phyloP scores from a whole-genome alignment of 129 eudicot species.

The Flaveria bidentis region DNA sequence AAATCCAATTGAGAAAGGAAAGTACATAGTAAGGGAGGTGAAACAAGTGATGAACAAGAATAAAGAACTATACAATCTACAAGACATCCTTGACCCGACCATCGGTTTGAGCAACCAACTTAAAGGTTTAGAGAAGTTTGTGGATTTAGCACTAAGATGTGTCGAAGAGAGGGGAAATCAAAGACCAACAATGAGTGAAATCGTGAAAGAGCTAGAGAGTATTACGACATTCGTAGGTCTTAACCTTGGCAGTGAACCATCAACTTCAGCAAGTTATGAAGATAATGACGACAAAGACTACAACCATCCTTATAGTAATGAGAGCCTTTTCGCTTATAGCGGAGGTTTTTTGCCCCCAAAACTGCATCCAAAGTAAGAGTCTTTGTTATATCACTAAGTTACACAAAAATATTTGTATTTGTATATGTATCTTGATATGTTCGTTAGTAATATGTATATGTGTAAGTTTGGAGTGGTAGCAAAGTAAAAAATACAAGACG shows the following conservation, averaged over 20 bases:
- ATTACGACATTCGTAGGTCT: constrained; percentile 48
- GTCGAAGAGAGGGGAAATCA: constrained; percentile 51
- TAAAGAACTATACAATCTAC: constrained; percentile 14
- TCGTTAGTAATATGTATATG: no score
- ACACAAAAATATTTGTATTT: not conserved
- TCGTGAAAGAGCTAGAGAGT: constrained; percentile 57
- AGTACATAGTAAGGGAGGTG: constrained; percentile 9
- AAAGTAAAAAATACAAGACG: not conserved
- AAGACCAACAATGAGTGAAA: constrained; percentile 62
- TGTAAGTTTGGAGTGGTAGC: not conserved
- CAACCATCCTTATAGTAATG: constrained; percentile 41
- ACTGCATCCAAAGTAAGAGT: constrained; percentile 20
- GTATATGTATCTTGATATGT: not conserved
- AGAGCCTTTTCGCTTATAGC: constrained; percentile 36
- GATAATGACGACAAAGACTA: constrained; percentile 14
- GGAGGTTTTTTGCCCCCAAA: constrained; percentile 23
- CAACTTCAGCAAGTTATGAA: constrained; percentile 39
- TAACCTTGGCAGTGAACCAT: constrained; percentile 48
- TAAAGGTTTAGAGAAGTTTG: constrained; percentile 47
- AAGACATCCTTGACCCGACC: constrained; percentile 10
- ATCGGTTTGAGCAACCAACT: constrained; percentile 28
- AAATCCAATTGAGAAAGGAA: constrained; percentile 42
- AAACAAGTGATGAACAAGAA: constrained; percentile 7
- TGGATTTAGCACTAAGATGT: constrained; percentile 58
- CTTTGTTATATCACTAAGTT: not conserved